A percentile compares a stretch with the other conserved stretches of the same genome.
Evolutionary conservation across 306 rosid genomes (phyloP).

Genomic region (Inga leiocalycina): DNA sequence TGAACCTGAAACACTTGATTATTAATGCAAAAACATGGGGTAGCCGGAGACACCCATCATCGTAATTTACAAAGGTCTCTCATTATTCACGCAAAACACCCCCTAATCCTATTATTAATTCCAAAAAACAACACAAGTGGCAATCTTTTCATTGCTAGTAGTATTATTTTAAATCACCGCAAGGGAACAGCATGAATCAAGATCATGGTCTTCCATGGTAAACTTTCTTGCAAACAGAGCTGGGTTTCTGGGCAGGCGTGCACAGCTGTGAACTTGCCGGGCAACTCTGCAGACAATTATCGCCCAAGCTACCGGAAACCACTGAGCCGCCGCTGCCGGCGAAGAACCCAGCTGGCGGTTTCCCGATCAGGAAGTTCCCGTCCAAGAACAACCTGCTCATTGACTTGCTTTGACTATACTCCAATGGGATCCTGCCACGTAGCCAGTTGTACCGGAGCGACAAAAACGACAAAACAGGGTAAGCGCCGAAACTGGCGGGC

Average conservation of each 20-base stretch:
- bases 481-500: slow-evolving; percentile 61
- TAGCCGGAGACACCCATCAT: not conserved
- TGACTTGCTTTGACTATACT: slow-evolving; percentile 51
- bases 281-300: slow-evolving; percentile 78
- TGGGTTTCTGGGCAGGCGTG: slow-evolving; percentile 74
- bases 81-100: not conserved
- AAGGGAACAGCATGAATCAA: slow-evolving; percentile 21
- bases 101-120: not conserved
- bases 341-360: slow-evolving; percentile 70
- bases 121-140: not conserved
- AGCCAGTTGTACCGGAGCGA: slow-evolving; percentile 73
- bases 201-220: slow-evolving; percentile 59
- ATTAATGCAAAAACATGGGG: not conserved
- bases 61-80: not conserved
- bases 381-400: slow-evolving; percentile 71
- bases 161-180: slow-evolving; percentile 37
- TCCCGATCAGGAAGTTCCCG: slow-evolving; percentile 74
- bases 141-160: not conserved
- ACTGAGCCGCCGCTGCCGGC: slow-evolving; percentile 27
- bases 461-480: slow-evolving; percentile 62
- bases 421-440: slow-evolving; percentile 78
- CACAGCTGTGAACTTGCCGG: slow-evolving; percentile 74
- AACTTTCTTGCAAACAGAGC: slow-evolving; percentile 63
- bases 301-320: slow-evolving; percentile 84
- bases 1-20: not conserved